These are phyloP conservation scores for Naegleria fowleri DNA, from an alignment of 208 protist genomes.

Conservation along the genomic window DNA sequence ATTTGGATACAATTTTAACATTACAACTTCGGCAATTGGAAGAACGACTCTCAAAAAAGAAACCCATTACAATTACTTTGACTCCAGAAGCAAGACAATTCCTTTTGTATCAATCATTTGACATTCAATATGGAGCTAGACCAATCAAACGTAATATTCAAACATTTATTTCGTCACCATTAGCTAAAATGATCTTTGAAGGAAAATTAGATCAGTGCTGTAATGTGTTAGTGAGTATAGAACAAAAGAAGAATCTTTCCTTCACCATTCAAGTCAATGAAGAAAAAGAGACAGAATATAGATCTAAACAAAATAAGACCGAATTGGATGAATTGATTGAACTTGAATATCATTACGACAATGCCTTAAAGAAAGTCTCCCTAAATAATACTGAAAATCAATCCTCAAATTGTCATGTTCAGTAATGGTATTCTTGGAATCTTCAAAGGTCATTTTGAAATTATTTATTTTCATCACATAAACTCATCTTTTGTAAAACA, in stretches of 20 bases:
- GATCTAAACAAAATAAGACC: no score
- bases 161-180: conserved; percentile 53
- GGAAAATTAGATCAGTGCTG: not conserved
- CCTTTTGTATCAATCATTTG: conserved; percentile 60
- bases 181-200: not conserved
- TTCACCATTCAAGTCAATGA: not conserved
- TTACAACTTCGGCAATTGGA: conserved; percentile 58
- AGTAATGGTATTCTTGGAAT: no score
- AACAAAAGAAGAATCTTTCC: not conserved
- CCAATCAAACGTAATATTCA: conserved; percentile 76
- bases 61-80: conserved; percentile 53
- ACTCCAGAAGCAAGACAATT: conserved; percentile 60
- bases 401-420: no score
- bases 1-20: conserved; percentile 53
- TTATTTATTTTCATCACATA: no score
- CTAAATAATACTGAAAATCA: no score
- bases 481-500: no score
- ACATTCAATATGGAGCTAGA: conserved; percentile 76
- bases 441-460: no score
- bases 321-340: no score
- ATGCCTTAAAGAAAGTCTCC: no score
- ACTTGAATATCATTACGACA: no score
- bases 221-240: not conserved
- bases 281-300: not conserved
- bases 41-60: conserved; percentile 53